Percentiles rank a stretch among this genome's conserved stretches.
phyloP scores from a whole-genome alignment of 2,329 filamentous ascomycete genomes.

The Gyromitra esculenta region DNA sequence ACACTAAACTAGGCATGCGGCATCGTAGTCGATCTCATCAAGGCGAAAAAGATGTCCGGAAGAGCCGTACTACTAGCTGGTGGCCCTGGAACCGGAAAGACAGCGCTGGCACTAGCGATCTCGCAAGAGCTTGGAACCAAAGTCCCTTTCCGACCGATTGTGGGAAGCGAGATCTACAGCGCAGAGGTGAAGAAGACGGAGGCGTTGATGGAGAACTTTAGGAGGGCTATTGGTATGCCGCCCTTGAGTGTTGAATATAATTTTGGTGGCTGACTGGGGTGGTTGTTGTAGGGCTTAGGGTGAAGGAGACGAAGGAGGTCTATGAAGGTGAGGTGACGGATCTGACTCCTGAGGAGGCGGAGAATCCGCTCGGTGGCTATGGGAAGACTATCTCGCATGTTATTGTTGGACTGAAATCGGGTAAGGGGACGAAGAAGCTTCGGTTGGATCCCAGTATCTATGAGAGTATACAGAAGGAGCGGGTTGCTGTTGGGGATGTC shows the following conservation, averaged over 20 bases:
- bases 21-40: conserved; percentile 94
- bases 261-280: background rate
- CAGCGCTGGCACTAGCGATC: conserved; percentile 90
- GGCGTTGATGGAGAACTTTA: conserved; percentile 98
- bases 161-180: conserved; percentile 97
- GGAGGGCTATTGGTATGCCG: conserved; percentile 85
- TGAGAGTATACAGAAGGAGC: conserved; percentile 98
- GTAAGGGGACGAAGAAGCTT: conserved; percentile 96
- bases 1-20: conserved; percentile 79
- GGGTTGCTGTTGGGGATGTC: conserved; percentile 94
- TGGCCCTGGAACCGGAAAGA: conserved; percentile 96
- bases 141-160: conserved; percentile 97
- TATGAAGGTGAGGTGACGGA: conserved; percentile 99
- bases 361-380: conserved; percentile 96
- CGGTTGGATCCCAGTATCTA: conserved; percentile 97
- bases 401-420: conserved; percentile 92
- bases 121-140: conserved; percentile 97
- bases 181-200: conserved; percentile 99
- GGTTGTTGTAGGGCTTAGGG: conserved; percentile 72
- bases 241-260: background rate
- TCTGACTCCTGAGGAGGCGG: conserved; percentile 94
- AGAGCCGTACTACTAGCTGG: conserved; percentile 92
- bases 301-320: conserved; percentile 98
- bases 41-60: conserved; percentile 96
- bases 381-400: conserved; percentile 97